Conservation (phyloP, 2,329 filamentous ascomycete genomes). For the Nemania sp. region DNA sequence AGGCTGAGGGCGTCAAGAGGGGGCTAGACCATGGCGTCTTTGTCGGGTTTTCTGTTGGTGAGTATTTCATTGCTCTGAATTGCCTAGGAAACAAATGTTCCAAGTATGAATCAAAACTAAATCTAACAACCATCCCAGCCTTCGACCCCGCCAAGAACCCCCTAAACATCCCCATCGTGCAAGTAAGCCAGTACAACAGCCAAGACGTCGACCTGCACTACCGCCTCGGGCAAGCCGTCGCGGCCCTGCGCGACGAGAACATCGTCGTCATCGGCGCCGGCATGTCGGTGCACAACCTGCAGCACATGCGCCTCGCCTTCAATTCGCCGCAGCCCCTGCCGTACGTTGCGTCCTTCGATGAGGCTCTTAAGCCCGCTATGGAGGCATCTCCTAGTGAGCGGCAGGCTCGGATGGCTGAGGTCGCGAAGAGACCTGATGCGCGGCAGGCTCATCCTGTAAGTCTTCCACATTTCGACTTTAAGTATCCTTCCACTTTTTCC, state of each 20-base stretch:
- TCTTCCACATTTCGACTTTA: not conserved
- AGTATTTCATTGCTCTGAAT: slow-evolving; percentile 7
- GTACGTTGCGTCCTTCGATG: slow-evolving; percentile 66
- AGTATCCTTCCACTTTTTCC: too few species aligned
- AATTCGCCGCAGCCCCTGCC: slow-evolving; percentile 52
- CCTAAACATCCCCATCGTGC: slow-evolving; percentile 68
- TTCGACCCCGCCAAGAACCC: slow-evolving; percentile 66
- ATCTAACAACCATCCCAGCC: slow-evolving; percentile 43
- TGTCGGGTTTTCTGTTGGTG: slow-evolving; percentile 62
- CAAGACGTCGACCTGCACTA: slow-evolving; percentile 70
- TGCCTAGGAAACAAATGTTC: not conserved
- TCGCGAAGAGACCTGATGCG: slow-evolving; percentile 48
- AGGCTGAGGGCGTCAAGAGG: slow-evolving; percentile 60
- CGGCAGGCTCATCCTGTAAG: slow-evolving; percentile 50
- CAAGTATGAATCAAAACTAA: not conserved
- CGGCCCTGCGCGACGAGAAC: slow-evolving; percentile 66
- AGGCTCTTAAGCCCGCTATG: slow-evolving; percentile 67
- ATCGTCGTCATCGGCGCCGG: slow-evolving; percentile 72
- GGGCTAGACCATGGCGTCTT: slow-evolving; percentile 78
- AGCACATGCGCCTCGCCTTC: slow-evolving; percentile 54
- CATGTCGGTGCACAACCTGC: slow-evolving; percentile 74
- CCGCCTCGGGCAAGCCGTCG: slow-evolving; percentile 66
- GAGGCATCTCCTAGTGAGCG: slow-evolving; percentile 46
- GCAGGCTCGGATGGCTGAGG: slow-evolving; percentile 45
- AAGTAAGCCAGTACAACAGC: slow-evolving; percentile 68